phyloP scores from a whole-genome alignment of 202 grass and related monocot genomes.

The Saccharum hybrid region DNA sequence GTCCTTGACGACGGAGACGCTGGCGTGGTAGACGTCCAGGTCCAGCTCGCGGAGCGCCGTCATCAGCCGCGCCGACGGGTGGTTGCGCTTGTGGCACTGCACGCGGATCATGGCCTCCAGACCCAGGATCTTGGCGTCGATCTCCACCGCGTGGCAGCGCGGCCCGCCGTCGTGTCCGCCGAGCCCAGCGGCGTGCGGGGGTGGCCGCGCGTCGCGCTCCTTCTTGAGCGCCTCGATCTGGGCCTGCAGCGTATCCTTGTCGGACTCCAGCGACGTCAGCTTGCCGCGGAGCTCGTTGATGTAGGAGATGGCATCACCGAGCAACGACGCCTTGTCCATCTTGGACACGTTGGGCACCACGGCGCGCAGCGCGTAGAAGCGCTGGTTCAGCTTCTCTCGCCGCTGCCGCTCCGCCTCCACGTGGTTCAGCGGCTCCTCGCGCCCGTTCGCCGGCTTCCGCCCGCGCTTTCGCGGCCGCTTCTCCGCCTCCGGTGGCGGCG shows the following conservation, averaged over 20 bases:
- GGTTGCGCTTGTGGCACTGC: conserved; percentile 91
- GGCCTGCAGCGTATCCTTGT: conserved; percentile 71
- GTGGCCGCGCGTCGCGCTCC: conserved; percentile 58
- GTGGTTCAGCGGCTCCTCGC: conserved; percentile 94
- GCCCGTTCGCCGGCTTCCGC: conserved; percentile 83
- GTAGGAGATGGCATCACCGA: conserved; percentile 92
- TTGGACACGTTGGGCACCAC: conserved; percentile 98
- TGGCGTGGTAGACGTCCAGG: conserved; percentile 82
- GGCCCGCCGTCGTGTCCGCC: conserved; percentile 39
- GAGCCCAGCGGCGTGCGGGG: conserved; percentile 11
- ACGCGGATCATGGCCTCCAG: conserved; percentile 85
- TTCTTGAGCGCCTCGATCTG: conserved; percentile 73
- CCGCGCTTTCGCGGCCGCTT: conserved; percentile 90
- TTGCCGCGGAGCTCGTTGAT: conserved; percentile 88
- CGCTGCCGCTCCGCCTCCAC: conserved; percentile 96
- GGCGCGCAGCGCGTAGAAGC: conserved; percentile 92
- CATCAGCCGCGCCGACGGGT: conserved; percentile 78
- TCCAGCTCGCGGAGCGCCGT: conserved; percentile 73
- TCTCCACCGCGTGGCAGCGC: conserved; percentile 74
- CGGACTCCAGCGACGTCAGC: conserved; percentile 56
- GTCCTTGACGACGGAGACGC: conserved; percentile 84
- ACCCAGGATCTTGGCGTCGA: conserved; percentile 86
- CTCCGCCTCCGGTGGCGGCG: conserved; percentile 71
- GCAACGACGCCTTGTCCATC: conserved; percentile 98
- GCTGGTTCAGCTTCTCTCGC: conserved; percentile 93